Conservation (phyloP, 352 stramenopile species). For the Halophytophthora polymorphica region DNA sequence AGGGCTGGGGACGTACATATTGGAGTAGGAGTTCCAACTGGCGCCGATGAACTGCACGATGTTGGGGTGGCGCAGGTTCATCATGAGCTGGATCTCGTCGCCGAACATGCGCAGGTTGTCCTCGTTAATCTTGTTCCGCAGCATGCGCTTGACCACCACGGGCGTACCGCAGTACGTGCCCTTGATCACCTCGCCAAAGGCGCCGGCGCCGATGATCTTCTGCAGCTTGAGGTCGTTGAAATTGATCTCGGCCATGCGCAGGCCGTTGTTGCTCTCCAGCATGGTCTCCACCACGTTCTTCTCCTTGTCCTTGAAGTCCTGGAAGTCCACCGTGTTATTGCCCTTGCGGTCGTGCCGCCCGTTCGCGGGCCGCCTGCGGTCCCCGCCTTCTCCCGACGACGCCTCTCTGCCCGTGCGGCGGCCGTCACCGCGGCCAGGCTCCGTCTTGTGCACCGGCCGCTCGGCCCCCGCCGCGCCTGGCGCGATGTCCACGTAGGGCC, state of each 20-base stretch:
- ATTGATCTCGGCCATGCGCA: conserved; percentile 88
- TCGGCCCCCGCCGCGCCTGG: conserved; percentile 1
- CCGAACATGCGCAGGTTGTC: conserved; percentile 88
- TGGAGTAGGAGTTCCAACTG: conserved; percentile 91
- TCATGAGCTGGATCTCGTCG: conserved; percentile 90
- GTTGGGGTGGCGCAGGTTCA: conserved; percentile 87
- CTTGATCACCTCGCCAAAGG: conserved; percentile 88
- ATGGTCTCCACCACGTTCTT: conserved; percentile 88
- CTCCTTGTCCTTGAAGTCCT: conserved; percentile 84
- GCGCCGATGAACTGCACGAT: conserved; percentile 90
- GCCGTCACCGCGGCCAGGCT: not conserved
- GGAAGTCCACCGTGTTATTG: conserved; percentile 72
- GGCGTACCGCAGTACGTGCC: conserved; percentile 86
- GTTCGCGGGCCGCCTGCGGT: conserved; percentile 5
- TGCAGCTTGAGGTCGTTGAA: conserved; percentile 87
- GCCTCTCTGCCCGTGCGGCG: conserved; percentile 3
- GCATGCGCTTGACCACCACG: conserved; percentile 87
- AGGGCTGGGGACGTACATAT: conserved; percentile 62
- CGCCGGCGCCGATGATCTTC: conserved; percentile 84
- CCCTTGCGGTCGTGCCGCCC: conserved; percentile 13
- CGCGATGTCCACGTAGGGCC: conserved; percentile 2
- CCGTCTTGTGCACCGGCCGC: conserved; percentile 2
- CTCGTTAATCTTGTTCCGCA: conserved; percentile 87
- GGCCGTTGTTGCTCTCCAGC: conserved; percentile 83
- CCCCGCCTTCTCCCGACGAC: conserved; percentile 1